Evolutionary conservation across 495 filamentous ascomycete genomes (phyloP), one percentile per base, ranked within the genome.

Genomic region (Neurospora pannonica): DNA sequence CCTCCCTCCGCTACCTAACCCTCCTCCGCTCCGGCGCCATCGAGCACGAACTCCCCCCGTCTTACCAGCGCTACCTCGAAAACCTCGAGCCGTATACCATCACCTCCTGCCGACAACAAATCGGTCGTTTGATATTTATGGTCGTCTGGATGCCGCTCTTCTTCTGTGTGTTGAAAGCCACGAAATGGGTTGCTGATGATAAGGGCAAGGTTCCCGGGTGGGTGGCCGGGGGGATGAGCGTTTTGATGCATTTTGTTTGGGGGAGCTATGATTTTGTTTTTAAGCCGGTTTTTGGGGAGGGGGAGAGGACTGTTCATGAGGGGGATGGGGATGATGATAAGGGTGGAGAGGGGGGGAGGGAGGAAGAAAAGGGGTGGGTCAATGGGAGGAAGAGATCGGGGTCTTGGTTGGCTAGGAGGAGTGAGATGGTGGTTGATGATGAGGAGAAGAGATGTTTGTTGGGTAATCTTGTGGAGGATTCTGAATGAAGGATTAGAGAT

Each of bases 1-100:
- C 96, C 0, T 97, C 93, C 4, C 85, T 88, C 21, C 89, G 95
- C 0, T 98, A 99, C 78, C 85, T 98, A 7, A 86, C 89, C 34
- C 84, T 98, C 31, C 88, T 99, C 76, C 87, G 84, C 24, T 87
- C 88, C 73, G 96, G 96, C 10, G 94, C 94, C 6, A 81, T 81
- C 10, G 93, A 99, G 81, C 91, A 94, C 80, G 84, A 86, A 13
- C 84, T 99, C 0, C 96, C 96, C 0, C 75, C 84, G 0, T 89
- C 92, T 40, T 99, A 97, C 78, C 87, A 87, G 73, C 80, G 77
- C 4, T 95, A 94, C 79, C 86, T 99, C 1, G 81, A 84, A 11
- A 76, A 83, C 15, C 85, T 97, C 21, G 86, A 86, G 40, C 81
- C 92, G 7, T 99, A 95, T 80, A 89, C 82, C 0, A 84, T 89